Evolutionary conservation across 2,329 filamentous ascomycete genomes (phyloP).

Genomic region (Alternaria novae-zelandiae): DNA sequence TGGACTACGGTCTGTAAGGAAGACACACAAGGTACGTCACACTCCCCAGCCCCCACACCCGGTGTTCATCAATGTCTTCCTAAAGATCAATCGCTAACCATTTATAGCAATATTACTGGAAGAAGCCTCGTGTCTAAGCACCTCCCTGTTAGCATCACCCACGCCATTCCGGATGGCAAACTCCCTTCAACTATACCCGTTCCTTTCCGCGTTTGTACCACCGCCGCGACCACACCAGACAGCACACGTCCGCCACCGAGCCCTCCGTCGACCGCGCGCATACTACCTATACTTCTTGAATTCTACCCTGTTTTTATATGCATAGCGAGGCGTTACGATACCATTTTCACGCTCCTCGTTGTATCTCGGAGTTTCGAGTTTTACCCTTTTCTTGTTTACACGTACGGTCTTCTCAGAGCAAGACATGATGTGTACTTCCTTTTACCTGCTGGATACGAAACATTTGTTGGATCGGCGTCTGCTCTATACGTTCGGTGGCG

Average conservation of each 20-base stretch:
- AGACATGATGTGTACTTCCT: not conserved
- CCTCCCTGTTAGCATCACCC: not conserved
- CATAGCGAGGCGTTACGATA: slow-evolving; percentile 51
- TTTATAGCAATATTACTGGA: slow-evolving; percentile 73
- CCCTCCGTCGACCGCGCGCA: not conserved
- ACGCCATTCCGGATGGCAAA: not conserved
- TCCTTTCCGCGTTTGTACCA: not conserved
- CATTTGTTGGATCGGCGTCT: not conserved
- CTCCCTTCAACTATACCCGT: not conserved
- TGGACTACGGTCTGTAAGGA: slow-evolving; percentile 85
- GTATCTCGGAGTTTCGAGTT: slow-evolving; percentile 12
- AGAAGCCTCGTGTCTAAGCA: slow-evolving; percentile 58
- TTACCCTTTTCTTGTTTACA: slow-evolving; percentile 18
- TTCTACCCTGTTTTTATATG: slow-evolving; percentile 22
- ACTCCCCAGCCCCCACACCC: not conserved
- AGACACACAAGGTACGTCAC: slow-evolving; percentile 87
- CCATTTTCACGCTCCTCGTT: slow-evolving; percentile 27
- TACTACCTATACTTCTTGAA: not conserved
- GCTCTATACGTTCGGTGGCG: not conserved
- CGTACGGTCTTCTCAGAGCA: not conserved
- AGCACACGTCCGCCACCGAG: not conserved
- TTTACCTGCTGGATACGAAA: not conserved
- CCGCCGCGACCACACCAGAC: not conserved
- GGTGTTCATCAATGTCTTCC: not conserved
- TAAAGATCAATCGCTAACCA: slow-evolving; percentile 13